Conservation (phyloP, 1,139 yeast genomes). For the Suhomyces guaymorum region DNA sequence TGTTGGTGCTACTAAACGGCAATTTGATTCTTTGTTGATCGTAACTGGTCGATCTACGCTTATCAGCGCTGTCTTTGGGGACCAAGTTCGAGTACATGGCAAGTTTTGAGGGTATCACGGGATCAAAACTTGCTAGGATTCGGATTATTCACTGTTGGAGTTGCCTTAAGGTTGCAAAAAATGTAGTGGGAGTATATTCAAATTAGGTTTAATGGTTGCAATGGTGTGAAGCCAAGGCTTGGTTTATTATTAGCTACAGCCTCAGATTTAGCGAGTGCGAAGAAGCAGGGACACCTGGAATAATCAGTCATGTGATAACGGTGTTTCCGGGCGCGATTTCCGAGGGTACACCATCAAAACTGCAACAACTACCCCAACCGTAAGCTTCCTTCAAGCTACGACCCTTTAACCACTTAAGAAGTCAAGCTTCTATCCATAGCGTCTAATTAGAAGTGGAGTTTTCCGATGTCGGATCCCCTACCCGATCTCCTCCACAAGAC, state of each 20-base stretch:
- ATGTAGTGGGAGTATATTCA: too few relatives aligned
- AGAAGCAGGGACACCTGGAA: too few relatives aligned
- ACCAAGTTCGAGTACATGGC: constrained; percentile 1
- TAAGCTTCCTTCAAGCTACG: constrained; percentile 1
- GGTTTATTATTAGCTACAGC: neutral
- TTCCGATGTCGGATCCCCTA: constrained; percentile 1
- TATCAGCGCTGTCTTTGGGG: constrained; percentile 5
- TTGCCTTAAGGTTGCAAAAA: too few relatives aligned
- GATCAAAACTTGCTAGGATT: neutral
- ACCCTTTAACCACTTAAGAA: too few relatives aligned
- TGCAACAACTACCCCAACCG: neutral
- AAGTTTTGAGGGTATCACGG: too few relatives aligned
- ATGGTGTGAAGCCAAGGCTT: neutral
- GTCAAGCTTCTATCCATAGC: too few relatives aligned
- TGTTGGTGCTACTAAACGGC: constrained; percentile 15
- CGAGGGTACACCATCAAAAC: constrained; percentile 6
- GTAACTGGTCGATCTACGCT: constrained; percentile 33
- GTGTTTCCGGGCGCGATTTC: neutral
- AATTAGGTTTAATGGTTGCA: neutral
- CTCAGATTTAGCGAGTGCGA: too few relatives aligned
- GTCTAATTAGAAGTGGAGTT: too few relatives aligned
- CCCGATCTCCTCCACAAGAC: constrained; percentile 24
- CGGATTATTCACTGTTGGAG: too few relatives aligned
- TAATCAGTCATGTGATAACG: too few relatives aligned
- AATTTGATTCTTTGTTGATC: constrained; percentile 30